Evolutionary conservation across 257 asterid species (phyloP), one percentile per base, ranked within the genome.

Genomic region (Phtheirospermum japonicum): DNA sequence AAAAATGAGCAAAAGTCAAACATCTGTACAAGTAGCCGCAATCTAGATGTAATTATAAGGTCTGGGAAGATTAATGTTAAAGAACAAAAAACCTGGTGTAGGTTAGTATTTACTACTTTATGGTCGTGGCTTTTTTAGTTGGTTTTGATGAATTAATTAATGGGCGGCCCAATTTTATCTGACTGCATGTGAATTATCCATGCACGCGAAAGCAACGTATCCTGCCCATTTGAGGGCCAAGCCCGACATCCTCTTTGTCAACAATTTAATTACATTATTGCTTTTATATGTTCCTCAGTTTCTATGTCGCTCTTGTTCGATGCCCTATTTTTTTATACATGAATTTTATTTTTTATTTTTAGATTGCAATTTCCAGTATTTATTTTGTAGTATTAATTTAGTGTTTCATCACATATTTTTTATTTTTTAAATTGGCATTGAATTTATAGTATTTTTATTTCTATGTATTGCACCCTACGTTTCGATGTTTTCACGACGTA

Each of bases 161-260:
- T 51, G 20, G 45, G 33, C 9, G 26, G 3, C 28, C 1, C 28
- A 23, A 23, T 23, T n/a, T 23, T 23, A 23, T 23, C 28, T 23
- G 28, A 23, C 61, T 45, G 59, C 9, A 16, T 37, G 4, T 31
- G 50, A 7, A 18, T 33, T 10, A 63, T 31, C n/a, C 36, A 63
- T 36, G 69, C 69, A 64, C 62, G 69, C 69, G 75, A 70, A 45
- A 63, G 70, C 53, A 62, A 63, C 59, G 12, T 63, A 7, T 62
- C 69, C 53, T 70, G 42, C 12, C 32, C 19, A 40, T 18, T 54
- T 32, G 28, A 14, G 53, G 34, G 43, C 16, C 64, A 6, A 69
- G 2, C 49, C 65, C 75, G 70, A 70, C 75, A 40, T 55, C 20
- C 40, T 55, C 70, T 54, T 56, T 55, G 28, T 62, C 20, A 23